These are phyloP conservation scores for Climacium dendroides DNA, from an alignment of 225 moss, liverwort and hornwort species.

Conservation along the genomic window DNA sequence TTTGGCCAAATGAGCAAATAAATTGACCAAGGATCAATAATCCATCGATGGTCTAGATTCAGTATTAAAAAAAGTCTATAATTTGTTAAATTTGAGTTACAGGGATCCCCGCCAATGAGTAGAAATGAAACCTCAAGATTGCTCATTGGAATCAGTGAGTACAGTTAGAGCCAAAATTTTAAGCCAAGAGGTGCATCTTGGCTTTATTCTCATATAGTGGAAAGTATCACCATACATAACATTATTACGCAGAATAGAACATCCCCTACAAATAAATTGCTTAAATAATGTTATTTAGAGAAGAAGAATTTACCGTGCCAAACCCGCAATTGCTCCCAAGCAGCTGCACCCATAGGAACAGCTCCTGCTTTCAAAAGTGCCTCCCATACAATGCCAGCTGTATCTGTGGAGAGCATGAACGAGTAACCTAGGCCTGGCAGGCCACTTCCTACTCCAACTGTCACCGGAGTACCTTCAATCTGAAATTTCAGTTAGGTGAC, in stretches of 20 bases:
- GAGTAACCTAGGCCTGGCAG: conserved; percentile 64
- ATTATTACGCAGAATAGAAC: neutral
- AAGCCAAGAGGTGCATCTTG: neutral
- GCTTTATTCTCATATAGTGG: neutral
- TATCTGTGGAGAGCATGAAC: conserved; percentile 76
- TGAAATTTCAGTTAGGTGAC: neutral
- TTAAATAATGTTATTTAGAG: neutral
- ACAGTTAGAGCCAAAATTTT: neutral
- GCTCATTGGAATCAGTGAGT: neutral
- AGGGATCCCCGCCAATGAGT: neutral
- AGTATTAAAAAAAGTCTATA: neutral
- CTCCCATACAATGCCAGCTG: conserved; percentile 80
- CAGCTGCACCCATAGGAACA: conserved; percentile 77
- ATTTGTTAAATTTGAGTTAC: neutral
- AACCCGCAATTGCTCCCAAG: conserved; percentile 83
- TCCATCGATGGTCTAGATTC: neutral
- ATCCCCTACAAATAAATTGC: neutral
- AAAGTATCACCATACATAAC: neutral
- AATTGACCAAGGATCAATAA: neutral
- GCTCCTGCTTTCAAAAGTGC: conserved; percentile 62
- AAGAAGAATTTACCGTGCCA: conserved; percentile 53
- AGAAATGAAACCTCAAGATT: neutral
- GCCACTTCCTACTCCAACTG: conserved; percentile 75
- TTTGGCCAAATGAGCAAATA: neutral
- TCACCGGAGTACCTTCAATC: conserved; percentile 90